Percentiles rank a stretch among this genome's conserved stretches.
Evolutionary conservation across 2,329 filamentous ascomycete species (phyloP).

Genomic region (Cercospora zeae-maydis): DNA sequence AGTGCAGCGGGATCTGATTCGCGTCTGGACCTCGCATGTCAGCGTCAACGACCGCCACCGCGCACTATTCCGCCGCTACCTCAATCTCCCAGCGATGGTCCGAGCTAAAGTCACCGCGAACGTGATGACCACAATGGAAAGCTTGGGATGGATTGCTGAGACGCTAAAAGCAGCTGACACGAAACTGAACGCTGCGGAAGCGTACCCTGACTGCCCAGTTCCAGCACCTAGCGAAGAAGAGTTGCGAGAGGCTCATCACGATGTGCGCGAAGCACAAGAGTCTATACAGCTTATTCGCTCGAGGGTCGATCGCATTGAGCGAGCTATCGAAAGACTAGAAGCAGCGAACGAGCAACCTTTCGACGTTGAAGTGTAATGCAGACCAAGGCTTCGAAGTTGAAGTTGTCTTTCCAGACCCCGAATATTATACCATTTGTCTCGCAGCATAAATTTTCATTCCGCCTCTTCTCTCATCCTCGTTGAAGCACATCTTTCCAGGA

Average conservation of each 20-base stretch:
- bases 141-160: neutral
- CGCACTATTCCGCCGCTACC: neutral
- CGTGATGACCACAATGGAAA: neutral
- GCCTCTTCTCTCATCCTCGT: no score
- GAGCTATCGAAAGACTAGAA: neutral
- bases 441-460: no score
- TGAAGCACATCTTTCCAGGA: no score
- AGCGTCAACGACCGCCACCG: neutral
- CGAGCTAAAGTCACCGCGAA: conserved; percentile 8
- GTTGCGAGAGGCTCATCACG: neutral
- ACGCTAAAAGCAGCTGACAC: neutral
- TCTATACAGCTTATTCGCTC: neutral
- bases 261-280: neutral
- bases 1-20: neutral
- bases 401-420: no score
- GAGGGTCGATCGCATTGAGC: neutral
- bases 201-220: neutral
- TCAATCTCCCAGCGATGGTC: neutral
- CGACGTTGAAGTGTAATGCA: neutral
- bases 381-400: no score
- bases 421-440: no score
- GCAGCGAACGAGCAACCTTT: neutral
- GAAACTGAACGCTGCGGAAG: neutral
- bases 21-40: neutral
- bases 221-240: neutral